These are phyloP conservation scores for Candida multigemmis DNA, from an alignment of 805 yeast genomes.

Conservation along the genomic window DNA sequence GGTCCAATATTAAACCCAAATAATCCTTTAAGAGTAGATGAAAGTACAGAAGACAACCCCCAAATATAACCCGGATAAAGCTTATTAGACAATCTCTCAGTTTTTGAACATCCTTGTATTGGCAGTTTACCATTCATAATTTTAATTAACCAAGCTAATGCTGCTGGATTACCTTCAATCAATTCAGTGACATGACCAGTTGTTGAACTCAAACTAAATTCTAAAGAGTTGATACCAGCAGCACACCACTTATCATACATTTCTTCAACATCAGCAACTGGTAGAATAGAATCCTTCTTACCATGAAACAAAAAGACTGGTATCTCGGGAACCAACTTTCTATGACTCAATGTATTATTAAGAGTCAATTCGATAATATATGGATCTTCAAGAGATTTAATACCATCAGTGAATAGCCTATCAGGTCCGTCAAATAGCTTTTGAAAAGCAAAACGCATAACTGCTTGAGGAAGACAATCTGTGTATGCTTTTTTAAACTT, in stretches of 20 bases:
- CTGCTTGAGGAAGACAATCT: constrained; percentile 3
- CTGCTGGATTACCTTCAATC: constrained; percentile 9
- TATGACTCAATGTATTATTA: constrained; percentile 6
- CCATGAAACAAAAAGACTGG: constrained; percentile 16
- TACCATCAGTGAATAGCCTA: constrained; percentile 5
- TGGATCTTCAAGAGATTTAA: constrained; percentile 2
- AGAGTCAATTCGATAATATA: constrained; percentile 2
- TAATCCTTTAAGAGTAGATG: constrained; percentile 8
- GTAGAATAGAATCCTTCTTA: constrained; percentile 10
- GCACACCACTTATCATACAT: constrained; percentile 15
- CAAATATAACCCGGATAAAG: constrained; percentile 32
- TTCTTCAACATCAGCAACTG: constrained; percentile 7
- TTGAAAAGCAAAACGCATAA: constrained; percentile 5
- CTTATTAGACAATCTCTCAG: constrained; percentile 43
- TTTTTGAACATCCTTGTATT: constrained; percentile 38
- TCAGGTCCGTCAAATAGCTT: constrained; percentile 4
- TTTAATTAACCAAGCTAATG: constrained; percentile 8
- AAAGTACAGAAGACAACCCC: constrained; percentile 23
- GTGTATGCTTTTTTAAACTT: constrained; percentile 2
- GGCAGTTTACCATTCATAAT: constrained; percentile 29
- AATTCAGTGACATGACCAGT: constrained; percentile 15
- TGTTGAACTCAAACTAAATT: constrained; percentile 11
- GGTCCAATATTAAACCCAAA: constrained; percentile 10
- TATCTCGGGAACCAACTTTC: constrained; percentile 9
- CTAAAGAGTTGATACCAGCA: constrained; percentile 15